Percentiles rank a stretch among this genome's conserved stretches.
Conservation (phyloP, 1,139 yeast species). For the Zhuliangozyma parablackwelliae region DNA sequence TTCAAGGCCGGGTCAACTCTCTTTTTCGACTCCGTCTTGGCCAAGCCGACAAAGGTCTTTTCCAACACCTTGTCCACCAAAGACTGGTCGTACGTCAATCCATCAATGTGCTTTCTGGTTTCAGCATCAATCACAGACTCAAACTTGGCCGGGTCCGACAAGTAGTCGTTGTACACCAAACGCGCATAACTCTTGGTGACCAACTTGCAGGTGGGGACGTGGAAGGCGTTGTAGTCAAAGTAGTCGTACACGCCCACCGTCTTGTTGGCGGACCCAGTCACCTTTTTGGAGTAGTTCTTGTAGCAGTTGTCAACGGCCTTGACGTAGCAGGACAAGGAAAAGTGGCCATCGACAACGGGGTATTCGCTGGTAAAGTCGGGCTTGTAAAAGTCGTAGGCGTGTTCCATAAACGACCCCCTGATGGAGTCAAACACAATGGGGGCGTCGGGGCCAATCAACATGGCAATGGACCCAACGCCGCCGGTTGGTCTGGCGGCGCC, state of each 20-base stretch:
- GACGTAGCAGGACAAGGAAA: slow-evolving; percentile 88
- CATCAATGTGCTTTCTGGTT: slow-evolving; percentile 51
- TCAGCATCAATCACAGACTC: slow-evolving; percentile 49
- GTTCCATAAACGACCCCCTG: slow-evolving; percentile 92
- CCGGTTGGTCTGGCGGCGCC: slow-evolving; percentile 99
- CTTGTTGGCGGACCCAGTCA: slow-evolving; percentile 50
- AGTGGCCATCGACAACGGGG: slow-evolving; percentile 98
- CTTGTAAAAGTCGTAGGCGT: slow-evolving; percentile 96
- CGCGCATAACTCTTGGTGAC: slow-evolving; percentile 93
- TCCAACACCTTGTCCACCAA: slow-evolving; percentile 78
- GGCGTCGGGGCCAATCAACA: slow-evolving; percentile 96
- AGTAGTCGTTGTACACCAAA: slow-evolving; percentile 83
- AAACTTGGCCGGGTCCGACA: slow-evolving; percentile 58
- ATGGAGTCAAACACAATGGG: slow-evolving; percentile 87
- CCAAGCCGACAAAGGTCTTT: slow-evolving; percentile 74
- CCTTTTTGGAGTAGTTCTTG: slow-evolving; percentile 75
- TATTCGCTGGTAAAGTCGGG: slow-evolving; percentile 96
- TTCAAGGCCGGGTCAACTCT: slow-evolving; percentile 77
- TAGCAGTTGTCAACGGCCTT: slow-evolving; percentile 90
- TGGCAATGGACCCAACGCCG: slow-evolving; percentile 97
- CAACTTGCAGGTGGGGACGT: slow-evolving; percentile 96
- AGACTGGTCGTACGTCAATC: slow-evolving; percentile 70
- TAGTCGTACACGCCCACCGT: slow-evolving; percentile 63
- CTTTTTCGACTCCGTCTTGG: slow-evolving; percentile 65
- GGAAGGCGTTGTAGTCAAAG: slow-evolving; percentile 95